Base-by-base conservation (phyloP, 768 basidiomycete species). In the Amanita rubescens region DNA sequence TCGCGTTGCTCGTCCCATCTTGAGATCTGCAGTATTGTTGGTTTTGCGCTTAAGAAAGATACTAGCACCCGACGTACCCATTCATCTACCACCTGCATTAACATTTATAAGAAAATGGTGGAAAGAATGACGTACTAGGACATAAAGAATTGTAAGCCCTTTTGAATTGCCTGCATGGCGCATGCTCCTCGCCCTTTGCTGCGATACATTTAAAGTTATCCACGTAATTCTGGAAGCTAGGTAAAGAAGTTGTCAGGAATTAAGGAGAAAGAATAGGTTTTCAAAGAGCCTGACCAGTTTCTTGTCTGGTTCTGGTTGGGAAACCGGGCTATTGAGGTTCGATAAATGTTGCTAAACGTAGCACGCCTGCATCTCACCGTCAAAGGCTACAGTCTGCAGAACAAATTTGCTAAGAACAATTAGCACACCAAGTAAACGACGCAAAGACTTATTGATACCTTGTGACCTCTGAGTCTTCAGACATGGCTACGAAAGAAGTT, bases 81-180 rank as follows among this genome's bases (percentile, higher is more conserved):
- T 85, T 89, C 89, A 71, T 94, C 94, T 94, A 45, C 30, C 33
- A 63, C 35, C 17, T 9, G 56, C 19, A 8, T 45, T 10, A 37
- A 46, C 33, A 22, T 45, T n/a, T n/a, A 35, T 46, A 49, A 37
- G 46, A 46, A 37, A 30, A 37, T 24, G 37, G 22, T 49, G 25
- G 52, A 48, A 38, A 12, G 24, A n/a, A 45, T 44, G 43, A 51
- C 24, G 7, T 54, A 97, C 96, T 97, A 58, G 96, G 96, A 75
- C 96, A 99, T 55, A 98, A 82, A 38, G 94, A 93, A 76, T 92
- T 80, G 78, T 93, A 99, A 25, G 90, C 90, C 69, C 84, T 82
- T 76, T 88, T 90, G 84, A 99, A 99, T 71, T 96, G 94, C 75
- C 93, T 93, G 86, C 96, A 98, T 1, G 96, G 94, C n/a, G 86